Conservation (phyloP, 2,329 filamentous ascomycete species). For the Cytospora leucostoma region DNA sequence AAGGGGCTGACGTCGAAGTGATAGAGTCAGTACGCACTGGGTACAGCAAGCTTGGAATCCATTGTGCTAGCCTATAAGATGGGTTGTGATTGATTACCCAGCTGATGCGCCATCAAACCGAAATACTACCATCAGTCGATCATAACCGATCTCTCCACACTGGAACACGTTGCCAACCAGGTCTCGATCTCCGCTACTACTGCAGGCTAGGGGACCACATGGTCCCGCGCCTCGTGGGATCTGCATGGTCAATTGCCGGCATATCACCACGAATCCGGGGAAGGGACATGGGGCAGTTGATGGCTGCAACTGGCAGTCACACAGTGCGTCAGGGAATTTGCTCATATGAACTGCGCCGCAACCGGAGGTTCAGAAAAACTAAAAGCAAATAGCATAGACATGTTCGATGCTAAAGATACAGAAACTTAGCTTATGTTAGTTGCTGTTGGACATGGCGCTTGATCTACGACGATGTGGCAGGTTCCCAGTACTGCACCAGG, state of each 20-base stretch:
- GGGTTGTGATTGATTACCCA: constrained; percentile 4
- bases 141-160: constrained; percentile 1
- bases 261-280: constrained; percentile 8
- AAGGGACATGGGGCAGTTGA: constrained; percentile 3
- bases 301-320: constrained; percentile 11
- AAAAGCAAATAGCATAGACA: too few relatives aligned
- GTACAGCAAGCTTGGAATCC: not conserved
- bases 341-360: not conserved
- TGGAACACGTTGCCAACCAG: constrained; percentile 8
- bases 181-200: not conserved
- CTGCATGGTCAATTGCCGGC: constrained; percentile 17
- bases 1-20: too few relatives aligned
- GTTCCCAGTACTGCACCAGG: too few relatives aligned
- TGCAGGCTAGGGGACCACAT: constrained; percentile 16
- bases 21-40: too few relatives aligned
- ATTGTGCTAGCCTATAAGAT: constrained; percentile 14
- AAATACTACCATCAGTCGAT: constrained; percentile 1
- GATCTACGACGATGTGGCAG: too few relatives aligned
- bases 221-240: constrained; percentile 8
- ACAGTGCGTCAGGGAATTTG: not conserved
- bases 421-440: too few relatives aligned
- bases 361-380: not conserved
- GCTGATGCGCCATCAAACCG: not conserved
- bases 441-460: too few relatives aligned
- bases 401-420: too few relatives aligned